Evolutionary conservation across 1,284 basidiomycete species (phyloP).

Genomic region (Puccinia sorghi): DNA sequence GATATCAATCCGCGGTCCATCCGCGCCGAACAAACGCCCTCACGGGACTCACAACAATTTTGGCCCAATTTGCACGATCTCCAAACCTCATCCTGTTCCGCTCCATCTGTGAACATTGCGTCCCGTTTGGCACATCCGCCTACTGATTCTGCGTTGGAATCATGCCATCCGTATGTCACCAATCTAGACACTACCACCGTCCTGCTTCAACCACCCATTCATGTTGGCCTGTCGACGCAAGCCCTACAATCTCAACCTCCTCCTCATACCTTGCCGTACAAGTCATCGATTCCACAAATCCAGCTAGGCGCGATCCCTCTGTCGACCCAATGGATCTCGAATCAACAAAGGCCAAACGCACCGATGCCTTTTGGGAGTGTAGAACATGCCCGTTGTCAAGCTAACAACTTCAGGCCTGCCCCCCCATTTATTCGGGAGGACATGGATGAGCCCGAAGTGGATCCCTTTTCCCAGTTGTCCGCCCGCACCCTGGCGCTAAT

Average conservation of each 20-base stretch:
- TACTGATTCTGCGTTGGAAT: neutral
- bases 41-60: conserved; percentile 2
- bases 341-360: neutral
- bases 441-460: conserved; percentile 13
- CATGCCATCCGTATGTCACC: neutral
- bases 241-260: conserved; percentile 5
- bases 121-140: neutral
- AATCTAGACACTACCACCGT: conserved; percentile 17
- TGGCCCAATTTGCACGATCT: conserved; percentile 7
- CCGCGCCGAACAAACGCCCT: neutral
- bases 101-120: neutral
- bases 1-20: neutral
- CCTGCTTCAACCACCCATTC: conserved; percentile 27
- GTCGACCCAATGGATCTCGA: conserved; percentile 7
- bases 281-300: conserved; percentile 15
- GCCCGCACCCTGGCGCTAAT: conserved; percentile 46
- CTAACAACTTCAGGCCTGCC: neutral
- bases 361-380: neutral
- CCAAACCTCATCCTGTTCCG: neutral
- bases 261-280: neutral
- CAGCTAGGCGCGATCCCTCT: conserved; percentile 6
- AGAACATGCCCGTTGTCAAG: neutral
- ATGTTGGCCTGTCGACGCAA: conserved; percentile 1
- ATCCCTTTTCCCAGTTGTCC: conserved; percentile 42
- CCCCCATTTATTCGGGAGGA: conserved; percentile 5